phyloP scores from a whole-genome alignment of 768 basidiomycete species.

The Hericium erinaceus region DNA sequence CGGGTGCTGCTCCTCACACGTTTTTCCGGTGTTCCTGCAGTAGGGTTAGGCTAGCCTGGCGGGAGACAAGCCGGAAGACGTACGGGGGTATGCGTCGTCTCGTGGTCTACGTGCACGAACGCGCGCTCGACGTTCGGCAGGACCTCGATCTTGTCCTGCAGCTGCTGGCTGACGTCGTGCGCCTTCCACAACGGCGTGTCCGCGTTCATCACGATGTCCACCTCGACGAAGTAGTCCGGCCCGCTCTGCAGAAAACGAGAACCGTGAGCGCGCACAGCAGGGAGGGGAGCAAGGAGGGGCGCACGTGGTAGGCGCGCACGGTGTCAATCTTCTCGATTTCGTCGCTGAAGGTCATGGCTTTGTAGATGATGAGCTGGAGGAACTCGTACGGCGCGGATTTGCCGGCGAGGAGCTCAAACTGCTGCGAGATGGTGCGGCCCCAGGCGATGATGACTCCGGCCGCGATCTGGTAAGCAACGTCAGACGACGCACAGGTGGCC shows the following conservation, averaged over 20 bases:
- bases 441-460: constrained; percentile 73
- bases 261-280: constrained; percentile 27
- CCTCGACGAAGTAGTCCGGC: constrained; percentile 83
- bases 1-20: constrained; percentile 3
- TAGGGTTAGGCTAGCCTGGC: neutral
- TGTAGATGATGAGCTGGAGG: constrained; percentile 86
- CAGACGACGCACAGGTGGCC: neutral
- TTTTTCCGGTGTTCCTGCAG: constrained; percentile 37
- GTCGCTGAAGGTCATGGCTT: constrained; percentile 79
- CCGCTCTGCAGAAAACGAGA: neutral
- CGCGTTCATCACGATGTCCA: constrained; percentile 89
- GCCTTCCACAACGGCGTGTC: constrained; percentile 85
- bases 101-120: constrained; percentile 93
- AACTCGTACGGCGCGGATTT: constrained; percentile 90
- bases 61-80: constrained; percentile 12
- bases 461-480: constrained; percentile 45
- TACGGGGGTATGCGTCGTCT: constrained; percentile 72
- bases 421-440: constrained; percentile 62
- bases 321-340: constrained; percentile 86
- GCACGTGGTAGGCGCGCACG: constrained; percentile 84
- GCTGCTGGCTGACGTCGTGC: constrained; percentile 73
- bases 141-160: constrained; percentile 84
- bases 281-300: constrained; percentile 19
- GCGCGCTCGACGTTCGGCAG: constrained; percentile 87
- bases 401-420: constrained; percentile 85